These are phyloP conservation scores for Dendrobium catenatum DNA, from an alignment of 106 monocot species.

Conservation along the genomic window DNA sequence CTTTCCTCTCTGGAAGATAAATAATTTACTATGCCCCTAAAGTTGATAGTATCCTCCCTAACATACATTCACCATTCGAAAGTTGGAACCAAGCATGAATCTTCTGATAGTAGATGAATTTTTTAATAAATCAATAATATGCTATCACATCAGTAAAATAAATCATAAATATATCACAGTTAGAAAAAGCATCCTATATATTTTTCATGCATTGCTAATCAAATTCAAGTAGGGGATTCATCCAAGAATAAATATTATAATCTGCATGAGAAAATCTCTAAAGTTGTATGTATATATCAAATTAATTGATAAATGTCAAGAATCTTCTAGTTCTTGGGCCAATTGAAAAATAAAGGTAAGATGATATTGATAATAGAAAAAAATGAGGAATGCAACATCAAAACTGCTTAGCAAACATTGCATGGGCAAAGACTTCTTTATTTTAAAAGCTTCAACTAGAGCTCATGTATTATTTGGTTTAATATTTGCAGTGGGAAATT, in stretches of 20 bases:
- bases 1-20: too few relatives aligned
- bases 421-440: neutral
- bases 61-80: too few relatives aligned
- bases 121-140: too few relatives aligned
- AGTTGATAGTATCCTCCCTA: too few relatives aligned
- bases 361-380: neutral
- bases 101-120: too few relatives aligned
- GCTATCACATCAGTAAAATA: too few relatives aligned
- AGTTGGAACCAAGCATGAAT: too few relatives aligned
- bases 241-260: neutral
- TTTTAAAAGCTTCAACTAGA: neutral
- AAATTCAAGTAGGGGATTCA: neutral
- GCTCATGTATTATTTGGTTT: neutral
- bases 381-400: neutral
- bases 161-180: too few relatives aligned
- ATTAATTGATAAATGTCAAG: neutral
- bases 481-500: neutral
- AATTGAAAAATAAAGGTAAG: neutral
- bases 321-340: neutral
- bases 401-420: neutral
- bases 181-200: neutral
- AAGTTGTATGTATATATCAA: too few relatives aligned
- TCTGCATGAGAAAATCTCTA: neutral
- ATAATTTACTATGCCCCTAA: too few relatives aligned
- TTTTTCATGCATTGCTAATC: neutral